Conservation (phyloP, 2,329 filamentous ascomycete genomes). For the Apiospora pterosperma region DNA sequence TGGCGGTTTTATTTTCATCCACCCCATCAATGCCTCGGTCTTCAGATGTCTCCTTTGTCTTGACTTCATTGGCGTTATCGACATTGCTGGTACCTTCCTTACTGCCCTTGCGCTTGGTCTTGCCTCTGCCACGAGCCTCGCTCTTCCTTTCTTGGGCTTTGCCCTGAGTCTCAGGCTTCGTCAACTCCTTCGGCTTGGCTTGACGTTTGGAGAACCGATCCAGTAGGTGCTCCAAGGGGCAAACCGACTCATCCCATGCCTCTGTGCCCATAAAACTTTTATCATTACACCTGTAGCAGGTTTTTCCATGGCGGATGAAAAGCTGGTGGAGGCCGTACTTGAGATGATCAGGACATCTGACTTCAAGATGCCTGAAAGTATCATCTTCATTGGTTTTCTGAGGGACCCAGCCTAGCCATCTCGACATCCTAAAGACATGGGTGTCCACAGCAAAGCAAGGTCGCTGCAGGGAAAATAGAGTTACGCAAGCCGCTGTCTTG, state of each 20-base stretch:
- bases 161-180: slow-evolving; percentile 6
- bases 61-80: background rate
- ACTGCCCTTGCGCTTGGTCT: background rate
- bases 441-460: slow-evolving; percentile 57
- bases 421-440: slow-evolving; percentile 50
- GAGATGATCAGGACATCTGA: slow-evolving; percentile 46
- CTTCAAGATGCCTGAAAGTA: slow-evolving; percentile 51
- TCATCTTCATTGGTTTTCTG: slow-evolving; percentile 39
- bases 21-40: background rate
- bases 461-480: slow-evolving; percentile 51
- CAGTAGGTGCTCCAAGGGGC: slow-evolving; percentile 40
- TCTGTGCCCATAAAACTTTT: slow-evolving; percentile 55
- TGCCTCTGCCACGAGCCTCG: background rate
- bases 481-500: slow-evolving; percentile 55
- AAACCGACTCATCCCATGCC: slow-evolving; percentile 55
- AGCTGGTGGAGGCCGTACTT: slow-evolving; percentile 56
- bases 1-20: background rate
- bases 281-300: slow-evolving; percentile 43
- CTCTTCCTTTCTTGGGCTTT: background rate
- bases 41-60: background rate
- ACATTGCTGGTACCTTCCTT: background rate
- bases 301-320: slow-evolving; percentile 50
- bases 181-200: slow-evolving; percentile 13
- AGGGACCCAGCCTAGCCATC: slow-evolving; percentile 56
- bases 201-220: slow-evolving; percentile 28